Evolutionary conservation across 2,329 filamentous ascomycete genomes (phyloP).

Genomic region (Hypoxylon sp.): DNA sequence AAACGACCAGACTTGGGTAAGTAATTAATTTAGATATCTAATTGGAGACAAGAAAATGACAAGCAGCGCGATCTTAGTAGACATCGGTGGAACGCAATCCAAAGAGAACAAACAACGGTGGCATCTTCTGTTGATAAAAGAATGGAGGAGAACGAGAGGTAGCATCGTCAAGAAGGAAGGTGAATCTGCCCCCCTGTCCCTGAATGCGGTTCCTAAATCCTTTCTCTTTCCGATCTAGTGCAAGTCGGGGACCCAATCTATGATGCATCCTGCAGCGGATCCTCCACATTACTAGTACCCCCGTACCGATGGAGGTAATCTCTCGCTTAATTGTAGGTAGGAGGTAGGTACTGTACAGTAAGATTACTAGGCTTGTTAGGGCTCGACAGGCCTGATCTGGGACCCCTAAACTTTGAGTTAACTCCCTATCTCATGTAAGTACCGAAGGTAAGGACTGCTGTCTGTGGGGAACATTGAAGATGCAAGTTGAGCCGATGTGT

Average conservation of each 20-base stretch:
- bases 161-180: conserved; percentile 34
- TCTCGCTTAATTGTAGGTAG: conserved; percentile 7
- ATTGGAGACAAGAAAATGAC: conserved; percentile 7
- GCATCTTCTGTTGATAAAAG: conserved; percentile 40
- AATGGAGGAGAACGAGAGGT: conserved; percentile 31
- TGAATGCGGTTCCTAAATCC: conserved; percentile 41
- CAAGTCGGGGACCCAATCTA: conserved; percentile 25
- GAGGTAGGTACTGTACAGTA: conserved; percentile 33
- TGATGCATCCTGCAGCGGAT: conserved; percentile 32
- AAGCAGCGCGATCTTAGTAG: conserved; percentile 18
- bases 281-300: conserved; percentile 36
- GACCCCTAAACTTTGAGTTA: conserved; percentile 19
- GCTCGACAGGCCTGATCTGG: conserved; percentile 12
- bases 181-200: conserved; percentile 21
- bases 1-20: conserved; percentile 6
- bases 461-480: conserved; percentile 29
- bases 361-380: conserved; percentile 38
- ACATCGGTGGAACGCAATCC: conserved; percentile 25
- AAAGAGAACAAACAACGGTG: conserved; percentile 34
- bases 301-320: conserved; percentile 8
- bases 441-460: conserved; percentile 19
- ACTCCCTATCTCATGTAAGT: conserved; percentile 20
- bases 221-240: conserved; percentile 43
- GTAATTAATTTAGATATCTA: conserved; percentile 30
- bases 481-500: neutral